Conservation (phyloP, 305 asterid genomes). For the Fraxinus paxiana region DNA sequence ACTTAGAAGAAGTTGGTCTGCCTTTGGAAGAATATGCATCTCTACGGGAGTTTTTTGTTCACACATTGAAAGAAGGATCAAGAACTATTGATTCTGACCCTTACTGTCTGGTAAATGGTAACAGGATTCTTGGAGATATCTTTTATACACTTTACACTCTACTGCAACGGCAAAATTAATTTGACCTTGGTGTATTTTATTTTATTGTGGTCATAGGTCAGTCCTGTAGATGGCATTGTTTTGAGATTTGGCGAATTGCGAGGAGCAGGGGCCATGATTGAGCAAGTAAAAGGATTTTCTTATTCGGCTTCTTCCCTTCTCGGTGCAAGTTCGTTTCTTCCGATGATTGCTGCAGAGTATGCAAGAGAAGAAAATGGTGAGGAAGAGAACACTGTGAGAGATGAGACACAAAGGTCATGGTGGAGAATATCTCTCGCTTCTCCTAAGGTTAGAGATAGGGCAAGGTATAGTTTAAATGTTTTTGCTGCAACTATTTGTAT, state of each 20-base stretch:
- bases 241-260: conserved; percentile 76
- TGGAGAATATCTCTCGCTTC: conserved; percentile 89
- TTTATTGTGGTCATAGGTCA: conserved; percentile 44
- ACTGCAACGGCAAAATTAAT: conserved; percentile 15
- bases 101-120: conserved; percentile 92
- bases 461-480: conserved; percentile 42
- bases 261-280: conserved; percentile 84
- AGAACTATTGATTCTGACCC: conserved; percentile 73
- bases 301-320: conserved; percentile 80
- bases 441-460: conserved; percentile 70
- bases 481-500: conserved; percentile 16
- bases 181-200: conserved; percentile 16
- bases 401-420: conserved; percentile 60
- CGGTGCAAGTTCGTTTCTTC: conserved; percentile 65
- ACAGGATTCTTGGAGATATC: conserved; percentile 39
- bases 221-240: conserved; percentile 93
- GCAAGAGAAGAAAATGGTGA: conserved; percentile 35
- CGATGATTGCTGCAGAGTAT: conserved; percentile 47
- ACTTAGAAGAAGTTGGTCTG: conserved; percentile 71
- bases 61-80: conserved; percentile 68
- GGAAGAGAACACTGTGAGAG: conserved; percentile 31
- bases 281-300: conserved; percentile 91
- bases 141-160: conserved; percentile 15
- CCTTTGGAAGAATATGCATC: conserved; percentile 88
- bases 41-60: conserved; percentile 70